A percentile compares a stretch with the other conserved stretches of the same genome.
These are phyloP conservation scores for Neonectria hederae DNA, from an alignment of 2,329 filamentous ascomycete species.

Conservation along the genomic window DNA sequence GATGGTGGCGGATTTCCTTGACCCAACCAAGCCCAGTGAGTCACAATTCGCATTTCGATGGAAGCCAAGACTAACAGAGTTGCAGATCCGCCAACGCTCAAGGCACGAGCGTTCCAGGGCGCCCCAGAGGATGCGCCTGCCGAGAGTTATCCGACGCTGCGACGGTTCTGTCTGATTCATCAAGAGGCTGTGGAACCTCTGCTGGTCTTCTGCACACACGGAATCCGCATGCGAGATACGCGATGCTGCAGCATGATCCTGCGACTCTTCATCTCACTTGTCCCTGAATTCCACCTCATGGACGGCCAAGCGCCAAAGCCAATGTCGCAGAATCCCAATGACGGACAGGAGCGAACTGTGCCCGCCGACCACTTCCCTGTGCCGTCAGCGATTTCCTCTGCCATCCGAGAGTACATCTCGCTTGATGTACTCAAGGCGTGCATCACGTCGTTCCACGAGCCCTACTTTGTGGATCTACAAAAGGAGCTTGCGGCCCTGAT, in stretches of 20 bases:
- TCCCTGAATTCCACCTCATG: conserved; percentile 80
- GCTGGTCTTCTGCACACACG: conserved; percentile 90
- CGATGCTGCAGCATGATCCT: conserved; percentile 87
- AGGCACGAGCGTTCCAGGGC: conserved; percentile 41
- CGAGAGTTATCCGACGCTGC: conserved; percentile 67
- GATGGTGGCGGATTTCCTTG: conserved; percentile 89
- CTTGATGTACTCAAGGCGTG: conserved; percentile 89
- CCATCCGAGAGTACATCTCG: conserved; percentile 89
- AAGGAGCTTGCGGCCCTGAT: conserved; percentile 91
- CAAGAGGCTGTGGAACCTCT: conserved; percentile 85
- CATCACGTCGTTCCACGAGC: conserved; percentile 90
- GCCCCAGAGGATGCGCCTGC: conserved; percentile 40
- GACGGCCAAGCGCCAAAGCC: conserved; percentile 43
- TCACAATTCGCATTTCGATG: conserved; percentile 11
- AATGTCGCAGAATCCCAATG: conserved; percentile 34
- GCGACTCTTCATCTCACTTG: conserved; percentile 84
- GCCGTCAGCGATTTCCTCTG: conserved; percentile 64
- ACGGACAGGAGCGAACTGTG: conserved; percentile 37
- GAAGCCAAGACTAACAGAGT: conserved; percentile 25
- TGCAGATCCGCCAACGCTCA: conserved; percentile 46
- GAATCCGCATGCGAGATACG: conserved; percentile 88
- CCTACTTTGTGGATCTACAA: conserved; percentile 96
- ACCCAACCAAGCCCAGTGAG: conserved; percentile 74
- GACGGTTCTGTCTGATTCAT: conserved; percentile 83
- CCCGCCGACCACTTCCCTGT: conserved; percentile 56